A percentile compares a stretch with the other conserved stretches of the same genome.
Conservation (phyloP, 176 grass and related monocot species). For the Guadua angustifolia region DNA sequence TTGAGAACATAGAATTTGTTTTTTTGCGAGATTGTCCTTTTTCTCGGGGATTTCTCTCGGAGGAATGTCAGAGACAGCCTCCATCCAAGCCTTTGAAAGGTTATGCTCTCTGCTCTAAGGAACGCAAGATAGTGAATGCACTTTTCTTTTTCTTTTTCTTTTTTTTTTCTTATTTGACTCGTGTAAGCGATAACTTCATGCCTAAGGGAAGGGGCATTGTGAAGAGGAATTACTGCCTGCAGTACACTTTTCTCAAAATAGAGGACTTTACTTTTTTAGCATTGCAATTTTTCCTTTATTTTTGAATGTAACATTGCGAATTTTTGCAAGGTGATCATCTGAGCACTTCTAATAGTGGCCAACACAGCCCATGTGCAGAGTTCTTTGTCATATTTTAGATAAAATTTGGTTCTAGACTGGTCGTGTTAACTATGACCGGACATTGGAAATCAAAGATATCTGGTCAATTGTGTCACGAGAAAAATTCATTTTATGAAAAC, state of each 20-base stretch:
- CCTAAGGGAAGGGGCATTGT: background rate
- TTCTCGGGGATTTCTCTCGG: background rate
- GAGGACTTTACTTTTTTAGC: background rate
- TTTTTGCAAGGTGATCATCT: background rate
- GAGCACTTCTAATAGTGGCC: background rate
- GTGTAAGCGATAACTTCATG: background rate
- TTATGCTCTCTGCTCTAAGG: background rate
- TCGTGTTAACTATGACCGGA: too few relatives aligned
- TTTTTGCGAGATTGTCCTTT: background rate
- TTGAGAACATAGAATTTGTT: background rate
- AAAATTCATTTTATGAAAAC: too few relatives aligned
- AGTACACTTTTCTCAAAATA: background rate
- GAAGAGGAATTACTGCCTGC: background rate
- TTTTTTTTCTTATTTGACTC: background rate
- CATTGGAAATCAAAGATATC: too few relatives aligned
- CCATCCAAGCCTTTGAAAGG: background rate
- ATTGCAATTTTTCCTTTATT: background rate
- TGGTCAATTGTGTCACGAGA: too few relatives aligned
- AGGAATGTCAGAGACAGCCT: background rate
- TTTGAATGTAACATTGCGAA: background rate
- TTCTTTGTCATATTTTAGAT: too few relatives aligned
- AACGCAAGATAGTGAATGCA: background rate
- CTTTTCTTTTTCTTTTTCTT: background rate
- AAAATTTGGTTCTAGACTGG: too few relatives aligned
- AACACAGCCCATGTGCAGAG: background rate